These are phyloP conservation scores for Podospora pseudopauciseta DNA, from an alignment of 495 filamentous ascomycete species.

Conservation along the genomic window DNA sequence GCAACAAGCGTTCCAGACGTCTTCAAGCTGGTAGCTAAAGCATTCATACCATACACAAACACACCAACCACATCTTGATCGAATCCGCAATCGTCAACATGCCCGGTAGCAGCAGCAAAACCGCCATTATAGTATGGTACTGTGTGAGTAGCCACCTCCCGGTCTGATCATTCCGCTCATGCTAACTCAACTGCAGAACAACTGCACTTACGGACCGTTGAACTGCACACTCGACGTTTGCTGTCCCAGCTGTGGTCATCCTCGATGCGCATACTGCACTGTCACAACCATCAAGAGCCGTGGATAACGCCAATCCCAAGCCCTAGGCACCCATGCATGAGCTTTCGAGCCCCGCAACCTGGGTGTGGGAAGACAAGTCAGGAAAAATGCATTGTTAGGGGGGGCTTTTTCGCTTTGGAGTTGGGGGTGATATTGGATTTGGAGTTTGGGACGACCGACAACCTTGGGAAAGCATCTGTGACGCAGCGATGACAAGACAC, in stretches of 20 bases:
- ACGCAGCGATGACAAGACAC: neutral
- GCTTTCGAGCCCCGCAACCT: neutral
- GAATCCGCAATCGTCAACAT: neutral
- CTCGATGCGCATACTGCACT: neutral
- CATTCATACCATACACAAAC: neutral
- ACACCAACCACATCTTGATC: neutral
- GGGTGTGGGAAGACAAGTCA: no score
- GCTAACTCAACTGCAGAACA: neutral
- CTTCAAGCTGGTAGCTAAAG: neutral
- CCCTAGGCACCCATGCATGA: no score
- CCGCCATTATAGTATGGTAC: slow-evolving; percentile 7
- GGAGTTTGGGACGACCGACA: neutral
- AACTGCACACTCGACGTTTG: neutral
- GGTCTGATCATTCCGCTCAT: neutral
- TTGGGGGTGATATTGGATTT: neutral
- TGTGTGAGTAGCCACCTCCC: slow-evolving; percentile 8
- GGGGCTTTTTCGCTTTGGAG: no score
- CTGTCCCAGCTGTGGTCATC: slow-evolving; percentile 8
- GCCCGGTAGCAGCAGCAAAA: neutral
- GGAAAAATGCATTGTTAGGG: neutral
- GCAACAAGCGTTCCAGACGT: neutral
- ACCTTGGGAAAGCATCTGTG: neutral
- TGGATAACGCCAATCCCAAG: no score
- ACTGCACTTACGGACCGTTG: slow-evolving; percentile 12
- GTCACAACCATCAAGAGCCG: neutral